phyloP scores from a whole-genome alignment of 1,284 basidiomycete species.

The Wallemia mellicola region DNA sequence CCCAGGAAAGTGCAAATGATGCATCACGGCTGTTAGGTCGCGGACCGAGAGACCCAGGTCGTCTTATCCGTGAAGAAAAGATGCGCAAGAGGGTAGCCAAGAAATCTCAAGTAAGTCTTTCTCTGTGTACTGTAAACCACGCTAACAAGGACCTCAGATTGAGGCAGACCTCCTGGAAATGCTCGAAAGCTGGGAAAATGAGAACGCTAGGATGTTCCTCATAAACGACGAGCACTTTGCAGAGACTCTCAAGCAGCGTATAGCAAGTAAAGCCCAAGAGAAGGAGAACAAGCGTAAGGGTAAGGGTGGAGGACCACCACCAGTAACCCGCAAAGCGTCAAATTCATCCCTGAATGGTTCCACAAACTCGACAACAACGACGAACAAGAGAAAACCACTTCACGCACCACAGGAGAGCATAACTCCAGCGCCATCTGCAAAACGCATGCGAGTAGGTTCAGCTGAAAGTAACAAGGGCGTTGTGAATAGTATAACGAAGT shows the following conservation, averaged over 20 bases:
- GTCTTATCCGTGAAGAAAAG: slow-evolving; percentile 71
- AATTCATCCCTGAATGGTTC: background rate
- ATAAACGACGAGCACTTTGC: slow-evolving; percentile 61
- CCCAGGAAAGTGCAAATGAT: slow-evolving; percentile 19
- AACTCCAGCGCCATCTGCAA: background rate
- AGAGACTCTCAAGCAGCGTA: slow-evolving; percentile 38
- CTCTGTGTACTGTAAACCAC: too few species aligned
- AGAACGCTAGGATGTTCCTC: slow-evolving; percentile 42
- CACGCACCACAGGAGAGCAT: background rate
- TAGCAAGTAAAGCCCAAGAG: slow-evolving; percentile 27
- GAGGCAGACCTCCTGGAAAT: slow-evolving; percentile 54
- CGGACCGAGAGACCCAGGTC: slow-evolving; percentile 26
- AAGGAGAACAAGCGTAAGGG: slow-evolving; percentile 36
- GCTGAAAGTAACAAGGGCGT: background rate
- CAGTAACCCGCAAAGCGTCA: background rate
- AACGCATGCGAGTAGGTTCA: background rate
- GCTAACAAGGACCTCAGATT: too few species aligned
- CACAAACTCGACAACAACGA: background rate
- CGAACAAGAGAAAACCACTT: background rate
- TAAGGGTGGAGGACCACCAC: background rate
- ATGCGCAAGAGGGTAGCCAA: slow-evolving; percentile 83
- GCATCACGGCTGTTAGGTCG: slow-evolving; percentile 42
- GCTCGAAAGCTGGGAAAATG: slow-evolving; percentile 66
- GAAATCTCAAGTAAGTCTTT: too few species aligned
- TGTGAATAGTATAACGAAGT: background rate